phyloP scores from a whole-genome alignment of 495 filamentous ascomycete genomes.

The Penicillium canariense region DNA sequence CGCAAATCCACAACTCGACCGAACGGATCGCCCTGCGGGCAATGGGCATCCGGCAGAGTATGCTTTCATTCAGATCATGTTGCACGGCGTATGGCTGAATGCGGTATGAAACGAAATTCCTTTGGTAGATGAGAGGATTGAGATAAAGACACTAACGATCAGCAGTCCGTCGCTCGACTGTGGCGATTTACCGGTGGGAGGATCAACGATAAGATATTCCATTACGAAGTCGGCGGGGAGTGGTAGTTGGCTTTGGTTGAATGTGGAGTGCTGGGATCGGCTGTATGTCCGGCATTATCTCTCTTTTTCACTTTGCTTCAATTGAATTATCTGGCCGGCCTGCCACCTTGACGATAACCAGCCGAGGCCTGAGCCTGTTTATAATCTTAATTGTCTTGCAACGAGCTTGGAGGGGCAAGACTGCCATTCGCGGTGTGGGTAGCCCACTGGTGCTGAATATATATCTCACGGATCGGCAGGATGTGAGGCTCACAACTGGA shows the following conservation, averaged over 20 bases:
- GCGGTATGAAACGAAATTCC: constrained; percentile 39
- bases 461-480: background rate
- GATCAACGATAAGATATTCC: constrained; percentile 42
- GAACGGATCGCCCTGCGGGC: constrained; percentile 40
- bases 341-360: background rate
- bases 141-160: background rate
- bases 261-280: too few species aligned
- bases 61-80: constrained; percentile 50
- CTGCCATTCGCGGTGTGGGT: background rate
- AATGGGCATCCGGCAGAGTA: constrained; percentile 36
- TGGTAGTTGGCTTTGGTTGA: constrained; percentile 37
- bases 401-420: too few species aligned
- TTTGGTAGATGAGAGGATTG: background rate
- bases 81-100: constrained; percentile 51
- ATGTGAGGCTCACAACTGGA: constrained; percentile 9
- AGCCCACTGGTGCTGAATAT: background rate
- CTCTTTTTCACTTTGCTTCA: background rate
- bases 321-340: background rate
- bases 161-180: constrained; percentile 32
- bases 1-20: constrained; percentile 44
- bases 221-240: constrained; percentile 51
- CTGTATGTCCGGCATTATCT: background rate
- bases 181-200: constrained; percentile 47
- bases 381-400: too few species aligned
- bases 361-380: too few species aligned